A percentile compares a stretch with the other conserved stretches of the same genome.
phyloP scores from a whole-genome alignment of 441 rosid genomes.

The Croton setiger region DNA sequence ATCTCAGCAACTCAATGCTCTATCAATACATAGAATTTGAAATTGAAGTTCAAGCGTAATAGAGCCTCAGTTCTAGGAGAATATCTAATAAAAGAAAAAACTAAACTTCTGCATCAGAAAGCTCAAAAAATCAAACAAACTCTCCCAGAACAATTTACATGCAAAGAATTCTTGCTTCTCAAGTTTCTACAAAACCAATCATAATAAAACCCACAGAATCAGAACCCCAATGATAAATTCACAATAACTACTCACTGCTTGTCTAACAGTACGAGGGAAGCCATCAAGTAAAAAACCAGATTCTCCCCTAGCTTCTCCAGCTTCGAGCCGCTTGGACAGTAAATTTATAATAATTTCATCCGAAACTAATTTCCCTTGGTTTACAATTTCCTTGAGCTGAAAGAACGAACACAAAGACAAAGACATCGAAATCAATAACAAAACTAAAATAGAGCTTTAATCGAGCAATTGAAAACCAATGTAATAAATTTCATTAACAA shows the following conservation, averaged over 20 bases:
- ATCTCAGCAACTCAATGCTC: slow-evolving; percentile 2
- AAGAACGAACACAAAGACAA: slow-evolving; percentile 6
- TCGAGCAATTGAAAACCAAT: too few species aligned
- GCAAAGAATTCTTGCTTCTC: not conserved
- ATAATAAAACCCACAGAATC: too few species aligned
- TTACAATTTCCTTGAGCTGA: slow-evolving; percentile 79
- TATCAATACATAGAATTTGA: not conserved
- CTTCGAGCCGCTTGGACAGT: slow-evolving; percentile 76
- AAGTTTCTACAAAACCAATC: not conserved
- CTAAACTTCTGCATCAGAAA: too few species aligned
- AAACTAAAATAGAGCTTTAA: not conserved
- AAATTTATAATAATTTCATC: slow-evolving; percentile 82
- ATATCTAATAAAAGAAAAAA: not conserved
- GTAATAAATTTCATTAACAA: not conserved
- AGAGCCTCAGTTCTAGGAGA: not conserved
- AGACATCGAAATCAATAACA: not conserved
- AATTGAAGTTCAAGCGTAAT: not conserved
- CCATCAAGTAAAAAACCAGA: slow-evolving; percentile 96
- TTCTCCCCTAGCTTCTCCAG: slow-evolving; percentile 74
- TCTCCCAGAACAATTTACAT: not conserved
- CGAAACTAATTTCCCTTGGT: slow-evolving; percentile 74
- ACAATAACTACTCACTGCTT: slow-evolving; percentile 59
- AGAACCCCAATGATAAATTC: too few species aligned
- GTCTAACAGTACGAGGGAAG: slow-evolving; percentile 88
- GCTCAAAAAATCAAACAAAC: not conserved